Percentiles rank a stretch among this genome's conserved stretches.
These are phyloP conservation scores for Wickerhamomyces sp. DNA, from an alignment of 1,139 yeast genomes.

Conservation along the genomic window DNA sequence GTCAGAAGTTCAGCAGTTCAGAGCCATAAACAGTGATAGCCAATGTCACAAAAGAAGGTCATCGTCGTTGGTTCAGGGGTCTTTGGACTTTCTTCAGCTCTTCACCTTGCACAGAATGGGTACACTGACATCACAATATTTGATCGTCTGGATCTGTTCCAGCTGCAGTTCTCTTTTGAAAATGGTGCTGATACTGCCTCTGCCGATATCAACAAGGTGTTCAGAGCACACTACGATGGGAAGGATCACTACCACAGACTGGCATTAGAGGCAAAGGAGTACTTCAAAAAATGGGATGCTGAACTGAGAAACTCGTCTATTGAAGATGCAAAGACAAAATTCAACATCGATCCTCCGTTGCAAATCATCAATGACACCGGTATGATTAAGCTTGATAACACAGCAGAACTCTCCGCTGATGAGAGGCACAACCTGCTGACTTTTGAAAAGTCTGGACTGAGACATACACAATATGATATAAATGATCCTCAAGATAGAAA, in stretches of 20 bases:
- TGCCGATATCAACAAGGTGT: slow-evolving; percentile 27
- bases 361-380: slow-evolving; percentile 28
- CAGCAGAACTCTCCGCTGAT: slow-evolving; percentile 20
- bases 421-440: slow-evolving; percentile 25
- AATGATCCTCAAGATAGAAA: slow-evolving; percentile 26
- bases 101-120: slow-evolving; percentile 29
- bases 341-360: slow-evolving; percentile 11
- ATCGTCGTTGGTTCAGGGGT: slow-evolving; percentile 45
- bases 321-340: slow-evolving; percentile 16
- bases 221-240: slow-evolving; percentile 26
- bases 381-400: slow-evolving; percentile 26
- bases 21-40: not conserved
- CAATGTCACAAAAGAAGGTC: slow-evolving; percentile 12
- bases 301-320: slow-evolving; percentile 3
- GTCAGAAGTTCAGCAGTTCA: too few species aligned
- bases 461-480: slow-evolving; percentile 29
- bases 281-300: slow-evolving; percentile 12
- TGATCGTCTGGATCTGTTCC: slow-evolving; percentile 31
- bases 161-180: slow-evolving; percentile 25
- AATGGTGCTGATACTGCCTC: slow-evolving; percentile 30
- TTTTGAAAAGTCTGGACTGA: slow-evolving; percentile 27
- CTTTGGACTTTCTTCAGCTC: slow-evolving; percentile 42
- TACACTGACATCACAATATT: slow-evolving; percentile 28
- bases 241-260: slow-evolving; percentile 23
- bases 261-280: slow-evolving; percentile 22